phyloP scores from a whole-genome alignment of 1,284 basidiomycete genomes.

The Coniophora puteana region DNA sequence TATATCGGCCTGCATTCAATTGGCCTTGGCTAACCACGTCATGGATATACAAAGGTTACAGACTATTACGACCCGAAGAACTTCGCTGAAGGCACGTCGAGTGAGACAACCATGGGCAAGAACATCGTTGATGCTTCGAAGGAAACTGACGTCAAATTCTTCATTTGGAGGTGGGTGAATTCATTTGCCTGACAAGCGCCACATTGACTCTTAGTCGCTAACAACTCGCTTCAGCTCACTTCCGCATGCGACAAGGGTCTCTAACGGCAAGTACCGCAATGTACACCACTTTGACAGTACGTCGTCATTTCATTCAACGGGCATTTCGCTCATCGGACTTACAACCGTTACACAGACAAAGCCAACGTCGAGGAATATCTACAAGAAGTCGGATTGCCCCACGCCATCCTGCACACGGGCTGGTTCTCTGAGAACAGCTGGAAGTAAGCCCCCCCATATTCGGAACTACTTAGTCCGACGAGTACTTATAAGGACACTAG shows the following conservation, averaged over 20 bases:
- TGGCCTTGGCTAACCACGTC: not conserved
- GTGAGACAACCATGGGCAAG: conserved; percentile 31
- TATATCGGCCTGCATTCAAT: not conserved
- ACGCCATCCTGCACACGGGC: conserved; percentile 21
- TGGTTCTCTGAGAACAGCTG: conserved; percentile 29
- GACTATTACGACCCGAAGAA: conserved; percentile 21
- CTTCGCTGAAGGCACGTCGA: conserved; percentile 13
- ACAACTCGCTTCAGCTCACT: conserved; percentile 19
- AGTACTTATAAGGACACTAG: not conserved
- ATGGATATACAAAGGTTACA: conserved; percentile 17
- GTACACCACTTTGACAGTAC: conserved; percentile 21
- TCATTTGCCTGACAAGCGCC: not conserved
- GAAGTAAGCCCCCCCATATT: conserved; percentile 15
- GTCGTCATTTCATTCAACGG: conserved; percentile 1
- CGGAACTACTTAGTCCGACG: not conserved
- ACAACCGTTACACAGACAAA: conserved; percentile 22
- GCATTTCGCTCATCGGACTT: not conserved
- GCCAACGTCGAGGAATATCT: conserved; percentile 26
- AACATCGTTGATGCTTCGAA: conserved; percentile 35
- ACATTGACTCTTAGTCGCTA: not conserved
- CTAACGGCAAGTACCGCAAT: conserved; percentile 21
- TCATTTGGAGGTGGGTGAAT: conserved; percentile 25
- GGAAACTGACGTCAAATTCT: conserved; percentile 22
- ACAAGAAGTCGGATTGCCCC: conserved; percentile 16
- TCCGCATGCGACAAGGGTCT: conserved; percentile 15